phyloP scores from a whole-genome alignment of 2,329 filamentous ascomycete genomes.

The Hypoxylon sp. region DNA sequence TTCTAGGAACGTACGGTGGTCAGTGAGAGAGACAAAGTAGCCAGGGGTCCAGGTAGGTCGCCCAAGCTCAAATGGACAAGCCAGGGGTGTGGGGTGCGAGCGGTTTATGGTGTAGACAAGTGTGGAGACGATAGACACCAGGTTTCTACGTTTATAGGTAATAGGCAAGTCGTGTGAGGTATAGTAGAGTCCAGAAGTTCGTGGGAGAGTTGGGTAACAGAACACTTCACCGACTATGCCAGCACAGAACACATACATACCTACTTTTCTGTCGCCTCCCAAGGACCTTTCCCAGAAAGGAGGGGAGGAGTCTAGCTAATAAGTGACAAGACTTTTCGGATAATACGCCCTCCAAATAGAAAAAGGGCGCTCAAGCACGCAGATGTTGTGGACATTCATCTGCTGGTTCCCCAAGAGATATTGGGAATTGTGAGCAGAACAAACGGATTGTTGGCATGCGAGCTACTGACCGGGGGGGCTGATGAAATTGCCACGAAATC shows the following conservation, averaged over 20 bases:
- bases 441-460: constrained; percentile 52
- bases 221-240: constrained; percentile 49
- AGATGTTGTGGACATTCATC: constrained; percentile 36
- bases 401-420: constrained; percentile 35
- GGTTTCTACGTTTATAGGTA: constrained; percentile 46
- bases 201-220: constrained; percentile 48
- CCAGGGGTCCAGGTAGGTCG: constrained; percentile 45
- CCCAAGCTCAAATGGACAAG: constrained; percentile 45
- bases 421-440: constrained; percentile 45
- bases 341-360: constrained; percentile 31
- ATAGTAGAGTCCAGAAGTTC: constrained; percentile 49
- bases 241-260: constrained; percentile 39
- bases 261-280: constrained; percentile 19
- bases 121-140: constrained; percentile 51
- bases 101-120: constrained; percentile 44
- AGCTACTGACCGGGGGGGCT: constrained; percentile 54
- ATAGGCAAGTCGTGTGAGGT: constrained; percentile 51
- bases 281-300: constrained; percentile 21
- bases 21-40: constrained; percentile 45
- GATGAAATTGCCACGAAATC: constrained; percentile 60
- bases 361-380: constrained; percentile 25
- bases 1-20: constrained; percentile 46
- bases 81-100: constrained; percentile 48
- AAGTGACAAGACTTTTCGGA: constrained; percentile 37
- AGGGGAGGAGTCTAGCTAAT: constrained; percentile 48